These are phyloP conservation scores for Daldinia eschscholtzii DNA, from an alignment of 2,329 filamentous ascomycete species.

Conservation along the genomic window DNA sequence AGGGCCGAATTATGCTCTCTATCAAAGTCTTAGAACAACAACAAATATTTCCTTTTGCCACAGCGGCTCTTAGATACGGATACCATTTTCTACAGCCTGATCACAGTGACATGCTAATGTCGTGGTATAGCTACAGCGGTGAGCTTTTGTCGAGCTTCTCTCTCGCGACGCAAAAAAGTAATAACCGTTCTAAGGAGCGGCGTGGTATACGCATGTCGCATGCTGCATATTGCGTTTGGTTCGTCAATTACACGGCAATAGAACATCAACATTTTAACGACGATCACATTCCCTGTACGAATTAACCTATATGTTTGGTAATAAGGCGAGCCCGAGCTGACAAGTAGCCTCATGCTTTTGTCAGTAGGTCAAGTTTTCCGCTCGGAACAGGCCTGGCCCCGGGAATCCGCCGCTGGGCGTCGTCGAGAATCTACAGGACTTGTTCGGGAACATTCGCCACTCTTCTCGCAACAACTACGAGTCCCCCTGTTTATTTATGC, in stretches of 20 bases:
- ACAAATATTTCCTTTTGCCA: conserved; percentile 18
- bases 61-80: conserved; percentile 7
- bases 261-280: conserved; percentile 16
- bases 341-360: conserved; percentile 22
- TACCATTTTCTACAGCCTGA: neutral
- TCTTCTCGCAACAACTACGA: conserved; percentile 23
- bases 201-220: conserved; percentile 4
- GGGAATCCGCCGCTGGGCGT: conserved; percentile 28
- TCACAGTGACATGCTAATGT: conserved; percentile 3
- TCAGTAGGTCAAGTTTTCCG: conserved; percentile 18
- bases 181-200: conserved; percentile 3
- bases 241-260: conserved; percentile 23
- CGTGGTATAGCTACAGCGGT: neutral
- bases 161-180: neutral
- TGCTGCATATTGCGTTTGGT: conserved; percentile 14
- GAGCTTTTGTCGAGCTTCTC: neutral
- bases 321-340: conserved; percentile 25
- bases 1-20: conserved; percentile 11
- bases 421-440: conserved; percentile 6
- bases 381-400: conserved; percentile 22
- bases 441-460: conserved; percentile 41
- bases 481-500: too few species aligned
- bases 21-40: neutral
- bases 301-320: conserved; percentile 13
- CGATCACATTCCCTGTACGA: conserved; percentile 23